Evolutionary conservation across 2,329 filamentous ascomycete genomes (phyloP).

Genomic region (Lomentospora prolificans): DNA sequence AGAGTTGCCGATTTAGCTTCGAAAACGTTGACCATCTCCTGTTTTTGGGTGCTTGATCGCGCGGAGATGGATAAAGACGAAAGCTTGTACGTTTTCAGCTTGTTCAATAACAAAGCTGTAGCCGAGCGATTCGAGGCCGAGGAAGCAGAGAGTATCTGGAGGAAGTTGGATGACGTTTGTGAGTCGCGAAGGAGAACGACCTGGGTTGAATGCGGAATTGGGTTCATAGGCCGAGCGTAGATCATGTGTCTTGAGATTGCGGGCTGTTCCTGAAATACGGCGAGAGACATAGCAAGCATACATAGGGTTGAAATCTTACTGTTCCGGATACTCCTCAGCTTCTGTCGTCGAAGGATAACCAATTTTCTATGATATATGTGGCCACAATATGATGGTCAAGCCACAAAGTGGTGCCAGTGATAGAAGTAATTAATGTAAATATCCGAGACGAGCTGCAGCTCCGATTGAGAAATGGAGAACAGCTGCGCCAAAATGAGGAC

Average conservation of each 20-base stretch:
- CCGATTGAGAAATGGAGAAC: too few species aligned
- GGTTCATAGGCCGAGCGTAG: conserved; percentile 8
- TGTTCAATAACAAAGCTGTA: neutral
- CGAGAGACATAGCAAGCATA: neutral
- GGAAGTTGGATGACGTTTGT: neutral
- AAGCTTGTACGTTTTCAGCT: conserved; percentile 6
- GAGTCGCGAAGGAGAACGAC: conserved; percentile 3
- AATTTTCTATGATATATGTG: too few species aligned
- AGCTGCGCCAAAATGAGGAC: too few species aligned
- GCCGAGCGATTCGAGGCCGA: neutral
- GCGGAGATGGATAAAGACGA: conserved; percentile 3
- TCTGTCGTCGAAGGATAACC: too few species aligned
- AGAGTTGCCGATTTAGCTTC: neutral
- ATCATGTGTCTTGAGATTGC: neutral
- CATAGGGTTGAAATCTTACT: too few species aligned
- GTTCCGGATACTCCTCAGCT: too few species aligned
- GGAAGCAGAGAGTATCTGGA: neutral
- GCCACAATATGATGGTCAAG: too few species aligned
- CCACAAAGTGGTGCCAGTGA: too few species aligned
- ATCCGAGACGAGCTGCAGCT: too few species aligned
- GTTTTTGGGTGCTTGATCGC: conserved; percentile 10
- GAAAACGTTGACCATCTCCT: neutral
- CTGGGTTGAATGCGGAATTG: conserved; percentile 9
- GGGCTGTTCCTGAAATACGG: neutral
- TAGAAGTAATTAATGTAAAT: too few species aligned